Evolutionary conservation across 2,329 filamentous ascomycete species (phyloP), one percentile per base, ranked within the genome.

Genomic region (Cladosporium velox): DNA sequence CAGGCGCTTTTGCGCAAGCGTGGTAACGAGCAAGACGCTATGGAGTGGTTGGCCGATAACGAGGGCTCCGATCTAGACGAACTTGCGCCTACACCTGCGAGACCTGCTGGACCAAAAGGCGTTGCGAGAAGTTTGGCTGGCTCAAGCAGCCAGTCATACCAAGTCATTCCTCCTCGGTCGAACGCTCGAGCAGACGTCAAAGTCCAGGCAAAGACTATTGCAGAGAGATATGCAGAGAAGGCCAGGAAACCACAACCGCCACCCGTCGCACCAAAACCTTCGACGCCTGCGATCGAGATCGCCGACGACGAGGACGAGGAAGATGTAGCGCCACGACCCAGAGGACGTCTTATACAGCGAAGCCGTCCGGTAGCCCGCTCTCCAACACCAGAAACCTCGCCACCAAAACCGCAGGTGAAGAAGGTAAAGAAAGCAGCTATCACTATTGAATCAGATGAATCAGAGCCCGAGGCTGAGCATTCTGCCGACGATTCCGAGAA

Each of bases 161-260:
- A 71, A 58, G 3, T 38, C 11, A 24, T 38, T 41, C 72, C 72
- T 35, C 41, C 67, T 2, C 69, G 85, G 70, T 77, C 80, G 62
- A 78, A 79, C n/a, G 83, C 83, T 55, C 85, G 84, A 75, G 84
- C 86, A 69, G 79, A 82, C 59, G 80, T 88, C 35, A 85, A 86
- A 69, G 81, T 80, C 12, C 84, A 84, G 6, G 80, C 80, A 15
- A 83, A 82, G 66, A 83, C 79, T 6, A 87, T 91, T 65, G 82
- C 85, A 8, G 74, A 78, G 66, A 75, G 73, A 64, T 78, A 77
- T 64, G 69, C 65, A 38, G 52, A 55, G n/a, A 55, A 55, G 51
- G 65, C 65, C 0, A 30, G 11, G 6, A 41, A 47, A 26, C 49
- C 64, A 11, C 65, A 68, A 21, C 18, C 30, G 18, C 35, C 35